A percentile compares a stretch with the other conserved stretches of the same genome.
Conservation (phyloP, 1,139 yeast genomes). For the Trichomonascaceae sp. region DNA sequence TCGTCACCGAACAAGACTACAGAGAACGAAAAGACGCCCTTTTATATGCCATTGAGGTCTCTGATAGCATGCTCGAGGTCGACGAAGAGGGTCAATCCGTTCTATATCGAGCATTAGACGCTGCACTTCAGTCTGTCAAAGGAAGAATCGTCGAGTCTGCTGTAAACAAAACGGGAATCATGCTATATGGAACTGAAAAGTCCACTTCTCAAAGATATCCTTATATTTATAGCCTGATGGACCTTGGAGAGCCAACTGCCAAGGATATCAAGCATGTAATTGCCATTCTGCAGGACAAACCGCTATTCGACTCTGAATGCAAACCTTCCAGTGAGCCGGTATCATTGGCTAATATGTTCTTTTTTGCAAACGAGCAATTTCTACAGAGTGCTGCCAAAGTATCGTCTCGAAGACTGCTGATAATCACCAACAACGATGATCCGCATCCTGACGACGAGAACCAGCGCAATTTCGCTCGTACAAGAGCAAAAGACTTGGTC, state of each 20-base stretch:
- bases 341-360: constrained; percentile 25
- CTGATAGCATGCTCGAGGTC: constrained; percentile 26
- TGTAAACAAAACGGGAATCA: constrained; percentile 30
- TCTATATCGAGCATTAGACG: constrained; percentile 25
- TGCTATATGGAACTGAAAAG: constrained; percentile 29
- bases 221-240: constrained; percentile 22
- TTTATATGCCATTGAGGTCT: constrained; percentile 34
- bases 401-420: constrained; percentile 36
- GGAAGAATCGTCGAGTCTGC: constrained; percentile 28
- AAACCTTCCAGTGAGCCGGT: not conserved
- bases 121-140: constrained; percentile 29
- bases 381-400: constrained; percentile 15
- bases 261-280: constrained; percentile 24
- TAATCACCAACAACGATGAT: constrained; percentile 56
- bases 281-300: constrained; percentile 22
- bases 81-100: constrained; percentile 15
- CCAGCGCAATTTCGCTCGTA: constrained; percentile 43
- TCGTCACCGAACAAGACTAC: not conserved
- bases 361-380: constrained; percentile 26
- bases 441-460: constrained; percentile 38
- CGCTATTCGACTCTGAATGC: constrained; percentile 2
- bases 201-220: constrained; percentile 18
- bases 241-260: constrained; percentile 29
- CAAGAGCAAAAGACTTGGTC: constrained; percentile 49
- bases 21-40: constrained; percentile 30